Evolutionary conservation across 192 early-diverging fungal genomes (phyloP).

Genomic region (Diversispora epigaea): DNA sequence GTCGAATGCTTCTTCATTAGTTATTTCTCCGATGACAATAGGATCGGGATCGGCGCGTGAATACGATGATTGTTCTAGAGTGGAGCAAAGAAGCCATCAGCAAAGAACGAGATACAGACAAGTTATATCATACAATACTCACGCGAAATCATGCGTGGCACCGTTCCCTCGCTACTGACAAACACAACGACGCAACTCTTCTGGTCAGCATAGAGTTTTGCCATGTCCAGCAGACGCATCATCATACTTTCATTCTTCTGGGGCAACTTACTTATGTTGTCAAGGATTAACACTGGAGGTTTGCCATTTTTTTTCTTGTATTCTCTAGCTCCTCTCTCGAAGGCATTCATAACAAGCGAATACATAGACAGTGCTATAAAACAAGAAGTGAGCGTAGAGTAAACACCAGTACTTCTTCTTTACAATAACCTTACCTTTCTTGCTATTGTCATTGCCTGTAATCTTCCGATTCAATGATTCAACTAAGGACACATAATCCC

Average conservation of each 20-base stretch:
- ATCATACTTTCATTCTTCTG: constrained; percentile 13
- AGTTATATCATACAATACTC: too few relatives aligned
- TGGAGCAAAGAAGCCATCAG: too few relatives aligned
- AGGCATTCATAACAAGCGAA: constrained; percentile 1
- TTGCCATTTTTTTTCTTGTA: constrained; percentile 28
- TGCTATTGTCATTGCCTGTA: background rate
- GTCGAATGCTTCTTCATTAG: too few relatives aligned
- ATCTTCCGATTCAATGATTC: background rate
- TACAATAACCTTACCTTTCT: constrained; percentile 17
- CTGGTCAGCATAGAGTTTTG: constrained; percentile 23
- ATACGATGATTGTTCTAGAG: too few relatives aligned
- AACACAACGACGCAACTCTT: constrained; percentile 24
- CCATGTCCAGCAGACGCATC: constrained; percentile 20
- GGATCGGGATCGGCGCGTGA: too few relatives aligned
- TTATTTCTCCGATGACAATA: too few relatives aligned
- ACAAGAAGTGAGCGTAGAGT: constrained; percentile 24
- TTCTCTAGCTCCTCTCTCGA: constrained; percentile 12
- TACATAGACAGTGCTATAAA: constrained; percentile 12
- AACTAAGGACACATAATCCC: background rate
- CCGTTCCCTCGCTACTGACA: constrained; percentile 28
- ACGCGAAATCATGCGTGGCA: constrained; percentile 4
- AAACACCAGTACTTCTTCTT: constrained; percentile 26
- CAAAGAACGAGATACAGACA: too few relatives aligned
- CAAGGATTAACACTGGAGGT: constrained; percentile 24
- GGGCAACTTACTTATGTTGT: constrained; percentile 28